phyloP scores from a whole-genome alignment of 2,329 filamentous ascomycete species.

The Colletotrichum magnum region DNA sequence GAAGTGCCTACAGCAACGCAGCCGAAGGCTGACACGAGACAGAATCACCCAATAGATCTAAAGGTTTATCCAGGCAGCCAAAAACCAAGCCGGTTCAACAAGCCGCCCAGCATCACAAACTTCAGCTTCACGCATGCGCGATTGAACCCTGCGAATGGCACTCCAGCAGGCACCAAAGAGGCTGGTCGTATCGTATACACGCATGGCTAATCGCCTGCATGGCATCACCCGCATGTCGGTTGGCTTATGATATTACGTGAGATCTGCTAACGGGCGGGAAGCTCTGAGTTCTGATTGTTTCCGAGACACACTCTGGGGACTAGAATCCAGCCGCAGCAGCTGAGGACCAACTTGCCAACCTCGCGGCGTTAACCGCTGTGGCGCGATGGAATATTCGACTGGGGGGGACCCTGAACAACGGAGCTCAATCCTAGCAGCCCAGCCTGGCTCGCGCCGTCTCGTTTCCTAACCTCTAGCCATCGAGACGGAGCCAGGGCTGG shows the following conservation, averaged over 20 bases:
- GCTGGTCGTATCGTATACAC: conserved; percentile 31
- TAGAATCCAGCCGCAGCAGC: neutral
- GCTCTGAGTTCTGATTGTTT: neutral
- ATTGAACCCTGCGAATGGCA: neutral
- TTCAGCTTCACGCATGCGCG: neutral
- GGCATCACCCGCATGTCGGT: conserved; percentile 8
- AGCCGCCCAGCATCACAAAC: neutral
- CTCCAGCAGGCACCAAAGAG: conserved; percentile 1
- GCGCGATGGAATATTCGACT: neutral
- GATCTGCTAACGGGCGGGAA: conserved; percentile 6
- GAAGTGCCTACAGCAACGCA: neutral
- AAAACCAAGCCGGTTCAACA: neutral
- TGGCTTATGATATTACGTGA: conserved; percentile 30
- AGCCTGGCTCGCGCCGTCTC: neutral
- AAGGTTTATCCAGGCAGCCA: neutral
- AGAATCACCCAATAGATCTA: neutral
- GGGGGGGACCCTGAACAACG: conserved; percentile 11
- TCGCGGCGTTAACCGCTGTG: conserved; percentile 16
- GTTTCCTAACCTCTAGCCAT: neutral
- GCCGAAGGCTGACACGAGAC: neutral
- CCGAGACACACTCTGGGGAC: neutral
- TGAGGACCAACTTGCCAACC: neutral
- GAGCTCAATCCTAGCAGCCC: neutral
- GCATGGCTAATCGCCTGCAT: neutral
- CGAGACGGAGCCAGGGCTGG: neutral